Conservation (phyloP, 2,329 filamentous ascomycete species). For the Aspergillus terreus region DNA sequence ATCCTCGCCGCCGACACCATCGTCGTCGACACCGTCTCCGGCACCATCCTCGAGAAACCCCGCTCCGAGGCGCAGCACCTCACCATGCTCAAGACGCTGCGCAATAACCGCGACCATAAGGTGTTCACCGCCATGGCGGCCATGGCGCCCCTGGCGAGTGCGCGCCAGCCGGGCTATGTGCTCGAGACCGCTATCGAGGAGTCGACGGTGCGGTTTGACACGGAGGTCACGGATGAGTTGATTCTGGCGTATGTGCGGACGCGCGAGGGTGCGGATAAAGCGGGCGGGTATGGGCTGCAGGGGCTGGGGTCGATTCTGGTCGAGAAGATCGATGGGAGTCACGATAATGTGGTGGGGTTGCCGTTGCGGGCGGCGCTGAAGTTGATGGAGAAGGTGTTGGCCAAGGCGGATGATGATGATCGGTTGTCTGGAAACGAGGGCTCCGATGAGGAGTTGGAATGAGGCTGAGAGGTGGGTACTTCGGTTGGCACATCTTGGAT, state of each 20-base stretch:
- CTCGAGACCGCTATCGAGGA: constrained; percentile 81
- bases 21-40: constrained; percentile 67
- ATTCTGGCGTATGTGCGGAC: constrained; percentile 67
- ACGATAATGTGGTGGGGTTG: constrained; percentile 92
- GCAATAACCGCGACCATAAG: constrained; percentile 73
- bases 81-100: constrained; percentile 74
- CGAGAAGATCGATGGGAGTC: constrained; percentile 81
- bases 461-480: not conserved
- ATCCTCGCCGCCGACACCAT: constrained; percentile 91
- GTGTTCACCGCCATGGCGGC: constrained; percentile 82
- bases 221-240: constrained; percentile 72
- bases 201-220: constrained; percentile 84
- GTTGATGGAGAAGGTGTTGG: constrained; percentile 84
- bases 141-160: constrained; percentile 78
- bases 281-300: constrained; percentile 92
- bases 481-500: constrained; percentile 9
- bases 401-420: constrained; percentile 66
- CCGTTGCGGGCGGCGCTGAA: constrained; percentile 74
- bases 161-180: constrained; percentile 79
- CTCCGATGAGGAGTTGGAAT: constrained; percentile 17
- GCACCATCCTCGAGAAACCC: constrained; percentile 87
- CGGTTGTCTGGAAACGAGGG: constrained; percentile 44
- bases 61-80: constrained; percentile 75
- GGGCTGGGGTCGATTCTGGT: constrained; percentile 82
- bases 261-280: constrained; percentile 91